Base-by-base conservation (phyloP, 345 rosid genomes). In the Hirschfeldia incana region DNA sequence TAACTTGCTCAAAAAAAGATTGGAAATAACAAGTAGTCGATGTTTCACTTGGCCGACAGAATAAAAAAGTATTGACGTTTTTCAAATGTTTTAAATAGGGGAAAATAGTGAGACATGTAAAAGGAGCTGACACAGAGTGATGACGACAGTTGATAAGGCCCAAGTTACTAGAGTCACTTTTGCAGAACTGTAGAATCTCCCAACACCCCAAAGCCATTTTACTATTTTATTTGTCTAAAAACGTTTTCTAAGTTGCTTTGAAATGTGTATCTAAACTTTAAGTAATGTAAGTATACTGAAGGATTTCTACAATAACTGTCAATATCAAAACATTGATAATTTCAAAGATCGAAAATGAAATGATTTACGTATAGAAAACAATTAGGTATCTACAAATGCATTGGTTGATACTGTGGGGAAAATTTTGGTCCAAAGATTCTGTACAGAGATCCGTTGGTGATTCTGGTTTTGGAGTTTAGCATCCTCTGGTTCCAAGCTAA, bases 361-460 rank as follows among this genome's bases (percentile, higher is more conserved):
- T 37, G 5, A 57, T 58, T 42, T 66, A 42, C 30, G 29, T 57
- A 8, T 42, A 17, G 28, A 66, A 66, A 65, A 72, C 77, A 67
- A 59, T 73, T 63, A 27, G 76, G 57, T 34, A 46, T 60, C 16
- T 27, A 58, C n/a, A 21, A 67, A 33, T 27, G 59, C 55, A 67
- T 68, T 73, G 78, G 74, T 73, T 62, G 78, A 67, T 67, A 60
- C 29, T 7, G 63, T 67, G 82, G 70, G 70, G 58, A 6, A 29
- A 8, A 11, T 0, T 26, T 80, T 80, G 83, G 79, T 63, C 62
- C 27, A 80, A 80, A 74, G 79, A 80, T 80, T 80, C 72, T 68
- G 79, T 74, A 65, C 70, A 79, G 78, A 80, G 83, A 80, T 80
- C 70, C 49, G 65, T 55, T 68, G 71, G 67, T 80, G 83, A 79